Percentiles rank a stretch among this genome's conserved stretches.
Conservation (phyloP, 2,329 filamentous ascomycete species). For the Trichoderma koningii region DNA sequence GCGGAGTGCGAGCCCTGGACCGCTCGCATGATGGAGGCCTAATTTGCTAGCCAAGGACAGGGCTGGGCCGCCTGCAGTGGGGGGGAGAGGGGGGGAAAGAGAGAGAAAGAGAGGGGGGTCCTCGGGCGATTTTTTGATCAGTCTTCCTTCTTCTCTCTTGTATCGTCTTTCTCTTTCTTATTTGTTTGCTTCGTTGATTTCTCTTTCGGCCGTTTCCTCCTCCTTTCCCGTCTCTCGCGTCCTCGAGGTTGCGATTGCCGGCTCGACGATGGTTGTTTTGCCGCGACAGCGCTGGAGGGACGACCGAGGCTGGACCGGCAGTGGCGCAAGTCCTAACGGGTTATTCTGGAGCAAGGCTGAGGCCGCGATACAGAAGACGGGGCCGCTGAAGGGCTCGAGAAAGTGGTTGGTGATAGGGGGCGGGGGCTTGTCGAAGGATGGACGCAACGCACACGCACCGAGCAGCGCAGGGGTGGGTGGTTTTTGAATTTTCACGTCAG, state of each 20-base stretch:
- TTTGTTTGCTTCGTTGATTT: neutral
- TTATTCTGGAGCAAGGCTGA: conserved; percentile 20
- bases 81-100: neutral
- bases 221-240: neutral
- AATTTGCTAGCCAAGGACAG: conserved; percentile 27
- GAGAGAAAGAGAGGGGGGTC: neutral
- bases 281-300: neutral
- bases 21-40: conserved; percentile 44
- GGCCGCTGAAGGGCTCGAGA: conserved; percentile 24
- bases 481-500: neutral
- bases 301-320: conserved; percentile 3
- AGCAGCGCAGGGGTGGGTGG: conserved; percentile 6
- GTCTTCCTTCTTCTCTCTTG: neutral
- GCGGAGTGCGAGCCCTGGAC: conserved; percentile 42
- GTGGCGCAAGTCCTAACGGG: neutral
- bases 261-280: neutral
- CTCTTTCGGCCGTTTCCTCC: neutral
- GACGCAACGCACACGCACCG: conserved; percentile 18
- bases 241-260: neutral
- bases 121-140: neutral
- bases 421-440: conserved; percentile 16
- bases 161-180: neutral
- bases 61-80: conserved; percentile 25
- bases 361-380: conserved; percentile 24
- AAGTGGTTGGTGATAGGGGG: conserved; percentile 25